These are phyloP conservation scores for Daedalea quercina DNA, from an alignment of 768 basidiomycete genomes.

Conservation along the genomic window DNA sequence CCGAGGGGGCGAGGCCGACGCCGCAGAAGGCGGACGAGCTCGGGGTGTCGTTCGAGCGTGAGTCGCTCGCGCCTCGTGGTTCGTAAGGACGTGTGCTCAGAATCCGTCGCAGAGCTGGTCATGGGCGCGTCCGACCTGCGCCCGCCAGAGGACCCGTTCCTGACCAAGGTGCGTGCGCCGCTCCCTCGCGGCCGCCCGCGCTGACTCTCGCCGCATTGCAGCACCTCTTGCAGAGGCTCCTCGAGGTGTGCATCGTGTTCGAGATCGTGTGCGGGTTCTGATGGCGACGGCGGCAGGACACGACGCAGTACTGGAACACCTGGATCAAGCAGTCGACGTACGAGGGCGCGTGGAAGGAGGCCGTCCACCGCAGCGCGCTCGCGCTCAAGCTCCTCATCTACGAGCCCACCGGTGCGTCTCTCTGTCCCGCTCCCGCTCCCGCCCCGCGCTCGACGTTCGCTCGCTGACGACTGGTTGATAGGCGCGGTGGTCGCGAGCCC, in stretches of 20 bases:
- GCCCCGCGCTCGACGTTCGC: neutral
- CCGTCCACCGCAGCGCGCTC: conserved; percentile 88
- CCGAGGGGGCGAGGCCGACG: conserved; percentile 28
- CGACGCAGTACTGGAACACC: conserved; percentile 76
- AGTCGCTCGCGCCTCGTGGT: too few relatives aligned
- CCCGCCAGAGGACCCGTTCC: conserved; percentile 60
- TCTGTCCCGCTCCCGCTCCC: neutral
- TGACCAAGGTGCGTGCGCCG: conserved; percentile 46
- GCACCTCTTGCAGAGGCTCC: conserved; percentile 51
- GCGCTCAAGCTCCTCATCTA: conserved; percentile 90
- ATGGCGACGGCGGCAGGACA: conserved; percentile 38
- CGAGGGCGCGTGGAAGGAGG: conserved; percentile 91
- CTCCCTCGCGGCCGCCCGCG: neutral
- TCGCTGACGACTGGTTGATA: conserved; percentile 7
- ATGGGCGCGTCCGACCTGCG: conserved; percentile 38
- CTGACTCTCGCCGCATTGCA: conserved; percentile 14
- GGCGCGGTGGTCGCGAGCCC: conserved; percentile 94
- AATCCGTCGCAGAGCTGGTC: conserved; percentile 29
- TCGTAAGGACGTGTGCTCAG: neutral
- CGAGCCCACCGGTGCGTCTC: conserved; percentile 69
- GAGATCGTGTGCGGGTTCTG: neutral
- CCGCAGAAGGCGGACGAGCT: conserved; percentile 34
- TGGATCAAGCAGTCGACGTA: conserved; percentile 93
- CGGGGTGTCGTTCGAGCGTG: conserved; percentile 40
- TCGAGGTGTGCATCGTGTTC: conserved; percentile 34